Percentiles rank a stretch among this genome's conserved stretches.
Conservation (phyloP, 2,329 filamentous ascomycete genomes). For the Waltergamsia citrina region DNA sequence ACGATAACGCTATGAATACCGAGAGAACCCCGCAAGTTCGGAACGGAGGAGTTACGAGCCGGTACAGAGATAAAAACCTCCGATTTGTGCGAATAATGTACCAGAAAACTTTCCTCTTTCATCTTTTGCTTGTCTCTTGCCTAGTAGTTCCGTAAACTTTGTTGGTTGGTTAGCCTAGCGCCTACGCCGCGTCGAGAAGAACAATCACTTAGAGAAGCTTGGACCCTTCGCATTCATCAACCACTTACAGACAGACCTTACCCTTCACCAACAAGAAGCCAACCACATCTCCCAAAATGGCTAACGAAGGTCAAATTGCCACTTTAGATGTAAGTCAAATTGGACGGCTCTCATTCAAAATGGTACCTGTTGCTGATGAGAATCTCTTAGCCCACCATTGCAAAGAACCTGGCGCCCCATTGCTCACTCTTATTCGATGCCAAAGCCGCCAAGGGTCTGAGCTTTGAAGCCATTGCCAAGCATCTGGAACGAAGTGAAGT, state of each 20-base stretch:
- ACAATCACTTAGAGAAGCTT: neutral
- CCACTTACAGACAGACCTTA: neutral
- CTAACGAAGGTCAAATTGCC: conserved; percentile 9
- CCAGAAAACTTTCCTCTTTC: too few species aligned
- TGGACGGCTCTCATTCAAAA: too few species aligned
- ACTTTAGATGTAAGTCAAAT: conserved; percentile 26
- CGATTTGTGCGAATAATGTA: too few species aligned
- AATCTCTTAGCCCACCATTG: conserved; percentile 48
- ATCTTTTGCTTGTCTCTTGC: too few species aligned
- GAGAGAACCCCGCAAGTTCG: too few species aligned
- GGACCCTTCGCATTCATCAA: neutral
- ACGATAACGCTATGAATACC: too few species aligned
- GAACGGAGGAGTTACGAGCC: too few species aligned
- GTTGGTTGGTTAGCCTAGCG: too few species aligned
- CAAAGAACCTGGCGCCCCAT: conserved; percentile 59
- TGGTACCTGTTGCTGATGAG: neutral
- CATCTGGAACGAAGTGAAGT: conserved; percentile 73
- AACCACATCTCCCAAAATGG: conserved; percentile 4
- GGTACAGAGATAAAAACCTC: too few species aligned
- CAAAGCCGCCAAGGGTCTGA: conserved; percentile 66
- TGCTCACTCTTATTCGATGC: conserved; percentile 60
- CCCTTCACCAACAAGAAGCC: too few species aligned
- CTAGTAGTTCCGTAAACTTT: too few species aligned
- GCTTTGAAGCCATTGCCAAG: conserved; percentile 69
- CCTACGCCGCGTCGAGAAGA: too few species aligned